A percentile compares a stretch with the other conserved stretches of the same genome.
Evolutionary conservation across 129 eudicot species (phyloP).

Genomic region (Pulicaria dysenterica): DNA sequence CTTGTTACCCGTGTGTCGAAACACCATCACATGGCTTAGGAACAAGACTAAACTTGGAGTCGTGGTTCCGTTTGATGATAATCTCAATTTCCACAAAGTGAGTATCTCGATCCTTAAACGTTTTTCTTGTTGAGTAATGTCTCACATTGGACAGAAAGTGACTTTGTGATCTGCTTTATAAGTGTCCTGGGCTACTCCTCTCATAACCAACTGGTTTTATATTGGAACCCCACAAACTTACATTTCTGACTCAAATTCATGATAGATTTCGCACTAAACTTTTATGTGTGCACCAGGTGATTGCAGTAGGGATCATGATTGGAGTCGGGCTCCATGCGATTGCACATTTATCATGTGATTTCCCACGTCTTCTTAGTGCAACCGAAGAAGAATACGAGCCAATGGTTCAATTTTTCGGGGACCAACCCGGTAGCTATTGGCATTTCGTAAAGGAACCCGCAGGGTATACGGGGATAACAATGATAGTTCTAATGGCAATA

Average conservation of each 20-base stretch:
- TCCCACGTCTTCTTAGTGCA: conserved; percentile 56
- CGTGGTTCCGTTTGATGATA: conserved; percentile 59
- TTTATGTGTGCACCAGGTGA: conserved; percentile 28
- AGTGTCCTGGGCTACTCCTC: too few species aligned
- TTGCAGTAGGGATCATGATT: conserved; percentile 48
- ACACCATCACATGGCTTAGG: conserved; percentile 64
- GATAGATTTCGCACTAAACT: not conserved
- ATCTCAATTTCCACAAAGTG: conserved; percentile 67
- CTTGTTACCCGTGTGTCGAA: conserved; percentile 65
- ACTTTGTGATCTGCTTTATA: too few species aligned
- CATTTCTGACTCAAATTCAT: too few species aligned
- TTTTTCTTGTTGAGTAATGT: too few species aligned
- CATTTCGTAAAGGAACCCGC: conserved; percentile 48
- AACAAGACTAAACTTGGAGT: conserved; percentile 53
- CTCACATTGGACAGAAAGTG: not conserved
- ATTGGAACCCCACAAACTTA: too few species aligned
- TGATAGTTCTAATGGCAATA: conserved; percentile 62
- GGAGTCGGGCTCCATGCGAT: conserved; percentile 57
- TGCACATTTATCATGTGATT: conserved; percentile 60
- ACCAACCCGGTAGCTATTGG: conserved; percentile 51
- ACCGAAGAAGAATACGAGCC: conserved; percentile 50
- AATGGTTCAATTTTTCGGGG: conserved; percentile 47
- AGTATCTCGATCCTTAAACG: not conserved
- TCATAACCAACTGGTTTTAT: too few species aligned
- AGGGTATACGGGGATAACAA: conserved; percentile 55